Evolutionary conservation across 257 asterid genomes (phyloP).

Genomic region (Cinchona pubescens): DNA sequence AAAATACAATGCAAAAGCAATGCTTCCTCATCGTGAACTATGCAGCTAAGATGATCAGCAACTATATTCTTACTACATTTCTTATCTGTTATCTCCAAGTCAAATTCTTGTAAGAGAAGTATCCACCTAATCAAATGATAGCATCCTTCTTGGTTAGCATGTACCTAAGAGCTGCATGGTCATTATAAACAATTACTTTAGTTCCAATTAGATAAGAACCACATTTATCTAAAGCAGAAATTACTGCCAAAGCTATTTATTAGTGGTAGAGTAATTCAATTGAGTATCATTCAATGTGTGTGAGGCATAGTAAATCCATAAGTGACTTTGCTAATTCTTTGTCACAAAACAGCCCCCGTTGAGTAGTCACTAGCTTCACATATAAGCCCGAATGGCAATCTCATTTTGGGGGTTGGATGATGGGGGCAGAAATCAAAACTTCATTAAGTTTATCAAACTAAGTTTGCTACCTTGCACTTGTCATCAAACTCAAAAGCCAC

Average conservation of each 20-base stretch:
- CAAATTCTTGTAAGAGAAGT: too few relatives aligned
- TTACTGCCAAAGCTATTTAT: too few relatives aligned
- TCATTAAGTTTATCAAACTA: background rate
- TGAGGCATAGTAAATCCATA: background rate
- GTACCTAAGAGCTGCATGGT: background rate
- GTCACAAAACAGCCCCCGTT: background rate
- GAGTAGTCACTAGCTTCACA: background rate
- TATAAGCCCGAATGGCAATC: too few relatives aligned
- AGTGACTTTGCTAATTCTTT: background rate
- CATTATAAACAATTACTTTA: background rate
- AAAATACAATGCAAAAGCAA: background rate
- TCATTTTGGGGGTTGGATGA: background rate
- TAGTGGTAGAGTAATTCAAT: background rate
- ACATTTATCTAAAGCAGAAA: too few relatives aligned
- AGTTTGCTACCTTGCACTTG: fast-evolving
- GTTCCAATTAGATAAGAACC: background rate
- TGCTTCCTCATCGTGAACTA: too few relatives aligned
- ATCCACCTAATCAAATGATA: too few relatives aligned
- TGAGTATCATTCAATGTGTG: background rate
- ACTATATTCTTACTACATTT: too few relatives aligned
- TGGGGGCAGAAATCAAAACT: background rate
- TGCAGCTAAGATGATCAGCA: too few relatives aligned
- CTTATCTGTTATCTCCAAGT: too few relatives aligned
- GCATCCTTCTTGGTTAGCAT: background rate
- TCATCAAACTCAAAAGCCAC: background rate